Conservation (phyloP, 306 rosid species). For the Fagus sylvatica region DNA sequence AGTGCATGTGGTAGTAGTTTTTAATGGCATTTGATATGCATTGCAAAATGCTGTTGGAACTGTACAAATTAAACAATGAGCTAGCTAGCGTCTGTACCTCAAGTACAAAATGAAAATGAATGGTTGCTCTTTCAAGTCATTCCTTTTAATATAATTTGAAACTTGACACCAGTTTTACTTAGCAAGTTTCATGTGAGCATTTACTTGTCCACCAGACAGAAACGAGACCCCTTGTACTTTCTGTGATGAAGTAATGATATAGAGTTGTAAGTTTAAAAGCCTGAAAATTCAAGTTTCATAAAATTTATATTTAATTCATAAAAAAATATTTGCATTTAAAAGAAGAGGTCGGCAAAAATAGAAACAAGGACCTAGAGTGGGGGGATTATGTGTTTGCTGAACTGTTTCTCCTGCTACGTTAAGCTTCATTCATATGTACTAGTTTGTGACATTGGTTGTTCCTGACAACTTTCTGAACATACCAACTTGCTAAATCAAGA, state of each 20-base stretch:
- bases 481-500: too few relatives aligned
- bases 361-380: not conserved
- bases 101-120: not conserved
- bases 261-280: not conserved
- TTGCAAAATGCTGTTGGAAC: too few relatives aligned
- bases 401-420: not conserved
- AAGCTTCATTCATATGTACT: not conserved
- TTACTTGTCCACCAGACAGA: not conserved
- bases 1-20: too few relatives aligned
- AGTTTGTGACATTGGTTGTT: too few relatives aligned
- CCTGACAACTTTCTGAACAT: too few relatives aligned
- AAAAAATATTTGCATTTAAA: too few relatives aligned
- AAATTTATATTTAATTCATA: not conserved
- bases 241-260: not conserved
- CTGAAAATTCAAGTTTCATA: not conserved
- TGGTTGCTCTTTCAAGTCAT: not conserved
- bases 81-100: too few relatives aligned
- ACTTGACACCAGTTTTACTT: not conserved
- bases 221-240: not conserved
- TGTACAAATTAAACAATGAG: too few relatives aligned
- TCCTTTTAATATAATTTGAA: not conserved
- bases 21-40: too few relatives aligned
- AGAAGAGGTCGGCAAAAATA: not conserved
- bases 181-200: not conserved
- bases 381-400: not conserved